phyloP scores from a whole-genome alignment of 768 basidiomycete species.

The Boletus bicolor region DNA sequence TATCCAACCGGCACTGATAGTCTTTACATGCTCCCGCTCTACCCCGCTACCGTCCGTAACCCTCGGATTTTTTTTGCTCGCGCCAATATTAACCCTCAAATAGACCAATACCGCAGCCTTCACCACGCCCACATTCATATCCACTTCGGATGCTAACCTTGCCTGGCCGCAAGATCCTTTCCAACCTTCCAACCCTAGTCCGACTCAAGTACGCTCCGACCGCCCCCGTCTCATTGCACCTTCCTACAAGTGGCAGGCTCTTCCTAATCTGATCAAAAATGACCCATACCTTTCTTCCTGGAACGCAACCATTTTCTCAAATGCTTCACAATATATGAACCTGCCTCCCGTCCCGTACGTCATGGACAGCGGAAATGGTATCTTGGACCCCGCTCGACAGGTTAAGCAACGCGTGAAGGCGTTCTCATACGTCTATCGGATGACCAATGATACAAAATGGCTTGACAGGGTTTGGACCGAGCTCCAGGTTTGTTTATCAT shows the following conservation, averaged over 20 bases:
- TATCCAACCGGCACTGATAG: conserved; percentile 80
- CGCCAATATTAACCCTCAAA: neutral
- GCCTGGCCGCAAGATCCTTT: conserved; percentile 84
- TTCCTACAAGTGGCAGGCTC: conserved; percentile 83
- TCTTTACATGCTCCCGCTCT: conserved; percentile 77
- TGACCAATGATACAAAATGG: conserved; percentile 93
- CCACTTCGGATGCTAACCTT: conserved; percentile 47
- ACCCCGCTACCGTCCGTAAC: conserved; percentile 79
- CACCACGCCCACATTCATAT: conserved; percentile 65
- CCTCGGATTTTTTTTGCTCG: neutral
- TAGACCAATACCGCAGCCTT: conserved; percentile 77
- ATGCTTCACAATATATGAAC: conserved; percentile 73
- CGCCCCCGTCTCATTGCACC: conserved; percentile 93
- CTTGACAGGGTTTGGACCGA: conserved; percentile 83
- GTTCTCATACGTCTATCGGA: conserved; percentile 83
- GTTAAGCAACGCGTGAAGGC: conserved; percentile 92
- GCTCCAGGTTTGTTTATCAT: conserved; percentile 58
- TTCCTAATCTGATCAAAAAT: conserved; percentile 69
- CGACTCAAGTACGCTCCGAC: conserved; percentile 64
- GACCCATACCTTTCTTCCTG: conserved; percentile 86
- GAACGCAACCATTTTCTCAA: conserved; percentile 88
- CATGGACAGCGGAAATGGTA: conserved; percentile 83
- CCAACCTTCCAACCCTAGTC: conserved; percentile 57
- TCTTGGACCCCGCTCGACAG: conserved; percentile 85
- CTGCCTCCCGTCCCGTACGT: conserved; percentile 65